phyloP scores from a whole-genome alignment of 73 alveolate genomes.

The Urostyla sp. region DNA sequence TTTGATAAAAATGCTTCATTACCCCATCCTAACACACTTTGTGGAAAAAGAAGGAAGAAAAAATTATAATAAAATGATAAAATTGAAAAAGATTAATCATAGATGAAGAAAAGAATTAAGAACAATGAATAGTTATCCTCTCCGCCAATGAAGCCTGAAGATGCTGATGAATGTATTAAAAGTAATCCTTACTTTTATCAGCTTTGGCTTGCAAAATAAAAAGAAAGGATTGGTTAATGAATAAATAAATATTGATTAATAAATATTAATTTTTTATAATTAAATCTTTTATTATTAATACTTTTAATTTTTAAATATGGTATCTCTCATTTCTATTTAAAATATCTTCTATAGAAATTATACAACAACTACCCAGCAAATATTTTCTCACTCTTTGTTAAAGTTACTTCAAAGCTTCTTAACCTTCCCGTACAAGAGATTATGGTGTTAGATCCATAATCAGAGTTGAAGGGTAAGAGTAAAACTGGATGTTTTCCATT shows the following conservation, averaged over 20 bases:
- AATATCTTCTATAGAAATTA: slow-evolving; percentile 30
- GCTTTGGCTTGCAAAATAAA: neutral
- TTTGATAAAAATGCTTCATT: slow-evolving; percentile 48
- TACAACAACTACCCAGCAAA: neutral
- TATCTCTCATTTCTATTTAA: neutral
- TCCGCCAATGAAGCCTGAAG: neutral
- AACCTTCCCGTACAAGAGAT: neutral
- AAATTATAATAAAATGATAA: neutral
- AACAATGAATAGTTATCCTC: no score
- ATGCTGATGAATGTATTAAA: no score
- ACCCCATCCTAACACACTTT: slow-evolving; percentile 42
- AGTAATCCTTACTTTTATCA: slow-evolving; percentile 44
- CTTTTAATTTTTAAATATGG: neutral
- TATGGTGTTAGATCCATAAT: neutral
- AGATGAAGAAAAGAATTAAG: neutral
- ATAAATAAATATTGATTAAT: neutral
- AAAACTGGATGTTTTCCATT: slow-evolving; percentile 57
- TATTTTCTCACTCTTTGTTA: neutral
- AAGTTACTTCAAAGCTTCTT: slow-evolving; percentile 18
- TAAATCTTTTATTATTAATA: slow-evolving; percentile 44
- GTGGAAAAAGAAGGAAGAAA: neutral
- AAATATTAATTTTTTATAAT: neutral
- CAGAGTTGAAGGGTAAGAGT: slow-evolving; percentile 18
- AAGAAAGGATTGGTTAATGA: neutral
- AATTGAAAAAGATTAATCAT: neutral